Conservation (phyloP, 1,284 basidiomycete species). For the Cerioporus squamosus region DNA sequence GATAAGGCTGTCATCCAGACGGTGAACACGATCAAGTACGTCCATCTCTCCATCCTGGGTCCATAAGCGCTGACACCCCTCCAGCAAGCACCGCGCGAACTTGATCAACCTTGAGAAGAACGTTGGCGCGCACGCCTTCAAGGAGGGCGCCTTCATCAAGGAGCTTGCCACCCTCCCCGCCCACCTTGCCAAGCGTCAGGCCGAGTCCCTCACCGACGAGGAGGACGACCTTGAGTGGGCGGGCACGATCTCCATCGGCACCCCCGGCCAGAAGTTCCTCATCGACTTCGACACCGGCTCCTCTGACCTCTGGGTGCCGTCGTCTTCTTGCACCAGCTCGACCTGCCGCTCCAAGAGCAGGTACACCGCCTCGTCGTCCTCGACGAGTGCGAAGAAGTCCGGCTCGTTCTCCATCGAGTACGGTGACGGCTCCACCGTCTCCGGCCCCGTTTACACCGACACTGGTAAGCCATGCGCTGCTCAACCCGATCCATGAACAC, state of each 20-base stretch:
- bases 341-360: slow-evolving; percentile 40
- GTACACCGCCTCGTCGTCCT: slow-evolving; percentile 37
- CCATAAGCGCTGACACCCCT: background rate
- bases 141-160: slow-evolving; percentile 24
- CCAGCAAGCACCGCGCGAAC: slow-evolving; percentile 32
- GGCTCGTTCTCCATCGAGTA: slow-evolving; percentile 43
- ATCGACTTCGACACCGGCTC: slow-evolving; percentile 33
- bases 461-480: slow-evolving; percentile 14
- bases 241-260: slow-evolving; percentile 36
- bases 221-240: slow-evolving; percentile 31
- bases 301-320: slow-evolving; percentile 43
- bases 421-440: slow-evolving; percentile 48
- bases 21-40: slow-evolving; percentile 27
- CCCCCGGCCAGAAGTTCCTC: slow-evolving; percentile 29
- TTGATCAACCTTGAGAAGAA: slow-evolving; percentile 30
- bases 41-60: background rate
- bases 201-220: slow-evolving; percentile 26
- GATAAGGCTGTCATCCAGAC: slow-evolving; percentile 25
- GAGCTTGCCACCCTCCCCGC: slow-evolving; percentile 13
- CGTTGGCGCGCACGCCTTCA: slow-evolving; percentile 23
- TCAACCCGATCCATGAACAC: no score
- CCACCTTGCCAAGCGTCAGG: slow-evolving; percentile 23
- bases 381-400: slow-evolving; percentile 32
- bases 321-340: slow-evolving; percentile 36
- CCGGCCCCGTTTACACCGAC: slow-evolving; percentile 45